Base-by-base conservation (phyloP, 2,329 filamentous ascomycete species). In the Botrytis cinerea region DNA sequence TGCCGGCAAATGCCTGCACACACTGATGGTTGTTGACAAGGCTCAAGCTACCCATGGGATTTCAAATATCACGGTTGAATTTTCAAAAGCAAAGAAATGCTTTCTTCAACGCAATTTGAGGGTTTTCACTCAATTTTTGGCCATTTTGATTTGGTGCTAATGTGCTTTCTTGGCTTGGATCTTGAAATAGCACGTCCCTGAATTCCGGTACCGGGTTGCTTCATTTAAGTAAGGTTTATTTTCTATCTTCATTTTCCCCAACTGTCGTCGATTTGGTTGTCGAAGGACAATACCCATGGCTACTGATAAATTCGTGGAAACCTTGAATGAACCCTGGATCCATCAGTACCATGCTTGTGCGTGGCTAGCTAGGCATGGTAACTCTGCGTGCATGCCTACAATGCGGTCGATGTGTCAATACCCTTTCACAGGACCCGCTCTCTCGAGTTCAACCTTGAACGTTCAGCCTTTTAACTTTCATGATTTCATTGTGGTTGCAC, bases 401-500 rank as follows among this genome's bases (percentile, higher is more conserved):
- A 57, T 68, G 66, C 66, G 35, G 35, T 20, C 48, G 48, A 57
- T 68, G 48, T 68, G 66, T 57, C 66, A 68, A 22, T 43, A 68
- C 25, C 20, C 28, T 16, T 57, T 28, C 35, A 54, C 3, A 54
- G 18, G 18, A 25, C 54, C 66, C 66, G 57, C 66, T 57, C 18
- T 20, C 10, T 54, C 2, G 28, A 66, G 25, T 7, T 67, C 16
- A 67, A 51, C 46, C 64, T 67, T 40, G 64, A 67, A 67, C 32
- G 32, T 51, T 67, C 14, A 67, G 48, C 32, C 63, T 67, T 54
- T 18, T 48, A 38, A 38, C 63, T 51, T 66, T n/a, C 35, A 20
- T 35, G 59, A 25, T 10, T 40, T 28, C 61, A 25, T 43, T 18
- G 25, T 25, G 32, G 46, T 25, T 67, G 18, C n/a, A 67, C 46